phyloP scores from a whole-genome alignment of 768 basidiomycete species.

The Leccinum broughii region DNA sequence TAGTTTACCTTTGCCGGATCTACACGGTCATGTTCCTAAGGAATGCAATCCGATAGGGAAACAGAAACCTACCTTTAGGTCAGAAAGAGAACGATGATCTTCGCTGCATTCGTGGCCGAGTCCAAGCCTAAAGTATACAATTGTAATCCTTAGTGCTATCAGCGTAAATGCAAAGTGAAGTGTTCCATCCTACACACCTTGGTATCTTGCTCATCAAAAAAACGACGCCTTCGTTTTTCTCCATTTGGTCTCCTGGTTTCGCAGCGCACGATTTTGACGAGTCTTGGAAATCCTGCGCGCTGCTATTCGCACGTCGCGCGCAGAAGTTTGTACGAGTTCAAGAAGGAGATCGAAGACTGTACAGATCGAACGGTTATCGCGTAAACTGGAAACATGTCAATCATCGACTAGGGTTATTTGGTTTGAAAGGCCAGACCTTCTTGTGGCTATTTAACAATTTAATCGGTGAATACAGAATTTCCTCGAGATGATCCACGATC shows the following conservation, averaged over 20 bases:
- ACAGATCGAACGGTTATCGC: constrained; percentile 88
- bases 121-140: constrained; percentile 74
- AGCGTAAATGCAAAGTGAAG: neutral
- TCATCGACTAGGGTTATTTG: neutral
- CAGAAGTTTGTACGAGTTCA: constrained; percentile 95
- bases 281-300: constrained; percentile 61
- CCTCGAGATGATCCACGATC: constrained; percentile 98
- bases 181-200: constrained; percentile 43
- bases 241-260: constrained; percentile 59
- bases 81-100: constrained; percentile 77
- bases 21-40: constrained; percentile 25
- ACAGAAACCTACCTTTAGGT: constrained; percentile 52
- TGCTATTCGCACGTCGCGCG: constrained; percentile 79
- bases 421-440: constrained; percentile 54
- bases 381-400: constrained; percentile 53
- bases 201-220: constrained; percentile 66
- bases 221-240: constrained; percentile 48
- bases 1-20: constrained; percentile 83
- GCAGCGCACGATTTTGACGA: constrained; percentile 64
- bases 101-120: constrained; percentile 81
- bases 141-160: constrained; percentile 56
- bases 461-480: constrained; percentile 86
- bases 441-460: constrained; percentile 89
- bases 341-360: constrained; percentile 91
- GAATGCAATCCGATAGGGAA: neutral